A percentile compares a stretch with the other conserved stretches of the same genome.
phyloP scores from a whole-genome alignment of 2,329 filamentous ascomycete species.

The Pseudogymnoascus sp. region DNA sequence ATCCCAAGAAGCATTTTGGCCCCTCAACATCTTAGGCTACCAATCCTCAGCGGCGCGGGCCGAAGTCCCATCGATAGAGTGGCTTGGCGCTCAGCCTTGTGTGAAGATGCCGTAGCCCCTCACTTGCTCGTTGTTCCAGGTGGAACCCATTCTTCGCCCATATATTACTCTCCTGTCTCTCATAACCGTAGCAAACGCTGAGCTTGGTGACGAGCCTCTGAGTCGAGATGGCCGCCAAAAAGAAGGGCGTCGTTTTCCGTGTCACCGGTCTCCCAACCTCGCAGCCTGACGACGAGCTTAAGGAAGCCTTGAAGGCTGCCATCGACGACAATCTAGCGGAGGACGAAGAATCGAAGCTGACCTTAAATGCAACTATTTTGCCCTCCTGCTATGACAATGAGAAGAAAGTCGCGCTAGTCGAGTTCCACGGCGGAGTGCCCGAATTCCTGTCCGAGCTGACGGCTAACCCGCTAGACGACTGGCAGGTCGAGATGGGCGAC shows the following conservation, averaged over 20 bases:
- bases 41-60: no score
- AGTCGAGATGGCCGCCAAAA: neutral
- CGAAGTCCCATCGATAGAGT: no score
- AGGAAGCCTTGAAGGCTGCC: neutral
- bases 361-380: conserved; percentile 2
- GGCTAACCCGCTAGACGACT: conserved; percentile 12
- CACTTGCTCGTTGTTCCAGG: neutral
- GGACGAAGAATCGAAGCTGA: neutral
- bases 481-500: conserved; percentile 15
- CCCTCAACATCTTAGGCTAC: no score
- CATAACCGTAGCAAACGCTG: neutral
- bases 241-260: conserved; percentile 10
- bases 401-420: conserved; percentile 12
- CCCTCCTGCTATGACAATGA: conserved; percentile 14
- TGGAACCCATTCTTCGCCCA: no score
- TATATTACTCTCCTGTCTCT: neutral
- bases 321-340: conserved; percentile 11
- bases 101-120: no score
- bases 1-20: no score
- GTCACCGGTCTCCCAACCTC: conserved; percentile 15
- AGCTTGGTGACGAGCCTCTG: neutral
- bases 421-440: conserved; percentile 14
- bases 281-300: conserved; percentile 13
- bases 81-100: no score
- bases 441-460: conserved; percentile 14